A percentile compares a stretch with the other conserved stretches of the same genome.
phyloP scores from a whole-genome alignment of 1,139 yeast genomes.

The Suhomyces chickasaworum region DNA sequence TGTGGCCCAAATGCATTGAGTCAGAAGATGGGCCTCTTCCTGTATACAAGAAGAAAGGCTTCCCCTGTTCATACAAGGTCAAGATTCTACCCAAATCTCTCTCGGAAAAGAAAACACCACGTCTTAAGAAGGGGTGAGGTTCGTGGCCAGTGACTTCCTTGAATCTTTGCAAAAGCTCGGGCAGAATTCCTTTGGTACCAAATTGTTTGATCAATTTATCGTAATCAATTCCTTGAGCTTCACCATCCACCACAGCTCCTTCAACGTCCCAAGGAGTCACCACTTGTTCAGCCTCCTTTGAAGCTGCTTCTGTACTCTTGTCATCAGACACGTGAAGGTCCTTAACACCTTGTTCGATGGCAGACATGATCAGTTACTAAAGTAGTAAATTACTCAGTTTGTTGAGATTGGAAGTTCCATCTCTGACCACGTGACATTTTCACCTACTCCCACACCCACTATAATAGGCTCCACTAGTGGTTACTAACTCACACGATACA shows the following conservation, averaged over 20 bases:
- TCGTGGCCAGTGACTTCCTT: conserved; percentile 79
- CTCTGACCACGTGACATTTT: conserved; percentile 3
- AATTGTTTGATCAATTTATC: conserved; percentile 82
- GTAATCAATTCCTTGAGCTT: conserved; percentile 86
- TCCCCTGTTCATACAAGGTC: conserved; percentile 89
- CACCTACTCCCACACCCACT: no score
- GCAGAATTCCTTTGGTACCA: conserved; percentile 76
- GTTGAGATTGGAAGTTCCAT: conserved; percentile 2
- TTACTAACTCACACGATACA: neutral
- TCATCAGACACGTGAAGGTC: conserved; percentile 24
- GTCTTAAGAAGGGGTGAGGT: conserved; percentile 90
- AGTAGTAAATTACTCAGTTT: neutral
- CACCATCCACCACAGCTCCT: conserved; percentile 96
- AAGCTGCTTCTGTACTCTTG: conserved; percentile 24
- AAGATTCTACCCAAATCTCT: conserved; percentile 81
- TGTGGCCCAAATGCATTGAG: conserved; percentile 95
- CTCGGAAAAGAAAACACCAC: conserved; percentile 93
- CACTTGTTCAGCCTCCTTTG: conserved; percentile 50
- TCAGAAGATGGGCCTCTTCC: conserved; percentile 98
- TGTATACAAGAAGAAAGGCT: conserved; percentile 93
- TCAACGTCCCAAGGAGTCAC: conserved; percentile 93
- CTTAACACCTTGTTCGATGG: conserved; percentile 25
- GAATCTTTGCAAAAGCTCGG: conserved; percentile 76
- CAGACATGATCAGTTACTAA: conserved; percentile 7
- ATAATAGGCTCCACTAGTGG: no score